phyloP scores from a whole-genome alignment of 2,329 filamentous ascomycete genomes.

The Niveomyces coronatus region DNA sequence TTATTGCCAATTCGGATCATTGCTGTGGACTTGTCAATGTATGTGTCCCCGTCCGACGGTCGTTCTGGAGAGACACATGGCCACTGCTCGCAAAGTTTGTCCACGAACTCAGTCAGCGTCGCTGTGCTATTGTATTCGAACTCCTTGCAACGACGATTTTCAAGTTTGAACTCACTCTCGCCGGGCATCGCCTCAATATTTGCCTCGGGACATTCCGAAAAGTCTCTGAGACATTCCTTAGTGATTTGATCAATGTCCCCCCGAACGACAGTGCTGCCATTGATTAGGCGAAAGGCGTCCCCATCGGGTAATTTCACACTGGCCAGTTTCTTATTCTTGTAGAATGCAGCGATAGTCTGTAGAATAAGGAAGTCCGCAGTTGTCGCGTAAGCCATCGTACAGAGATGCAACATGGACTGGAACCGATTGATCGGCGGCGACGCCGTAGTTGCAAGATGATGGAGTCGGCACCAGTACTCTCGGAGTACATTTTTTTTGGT shows the following conservation, averaged over 20 bases:
- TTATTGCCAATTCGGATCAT: background rate
- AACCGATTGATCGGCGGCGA: background rate
- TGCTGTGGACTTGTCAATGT: background rate
- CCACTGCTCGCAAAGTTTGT: background rate
- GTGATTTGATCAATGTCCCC: background rate
- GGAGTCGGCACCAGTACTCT: background rate
- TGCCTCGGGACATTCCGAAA: background rate
- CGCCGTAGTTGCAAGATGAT: background rate
- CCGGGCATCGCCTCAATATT: background rate
- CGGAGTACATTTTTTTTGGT: background rate
- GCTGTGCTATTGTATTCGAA: background rate
- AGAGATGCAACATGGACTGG: constrained; percentile 2
- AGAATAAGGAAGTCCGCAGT: background rate
- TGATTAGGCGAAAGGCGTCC: background rate
- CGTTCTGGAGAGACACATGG: background rate
- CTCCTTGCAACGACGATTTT: background rate
- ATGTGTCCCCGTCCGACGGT: background rate
- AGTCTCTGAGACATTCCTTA: background rate
- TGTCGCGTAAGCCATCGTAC: background rate
- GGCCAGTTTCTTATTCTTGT: background rate
- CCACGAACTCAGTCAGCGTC: background rate
- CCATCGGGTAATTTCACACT: background rate
- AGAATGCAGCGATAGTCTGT: constrained; percentile 1
- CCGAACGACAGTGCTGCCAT: background rate
- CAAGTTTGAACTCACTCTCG: background rate